Conservation (phyloP, 495 filamentous ascomycete genomes). For the Paragyromitra xinjiangensis region DNA sequence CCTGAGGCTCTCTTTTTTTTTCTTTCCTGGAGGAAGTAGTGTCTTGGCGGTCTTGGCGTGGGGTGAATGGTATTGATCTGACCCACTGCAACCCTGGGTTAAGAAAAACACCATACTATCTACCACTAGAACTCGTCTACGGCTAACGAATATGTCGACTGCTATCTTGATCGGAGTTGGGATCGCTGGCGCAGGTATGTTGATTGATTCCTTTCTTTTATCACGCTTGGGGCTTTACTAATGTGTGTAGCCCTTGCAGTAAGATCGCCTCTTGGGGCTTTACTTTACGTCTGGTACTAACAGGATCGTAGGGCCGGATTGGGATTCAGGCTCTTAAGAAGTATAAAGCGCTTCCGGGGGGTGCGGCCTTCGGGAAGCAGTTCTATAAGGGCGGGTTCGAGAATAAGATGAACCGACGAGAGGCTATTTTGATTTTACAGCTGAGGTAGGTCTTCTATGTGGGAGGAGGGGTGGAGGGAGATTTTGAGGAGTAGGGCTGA, state of each 20-base stretch:
- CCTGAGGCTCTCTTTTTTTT: constrained; percentile 28
- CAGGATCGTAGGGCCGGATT: constrained; percentile 75
- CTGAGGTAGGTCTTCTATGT: constrained; percentile 71
- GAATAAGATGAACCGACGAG: constrained; percentile 85
- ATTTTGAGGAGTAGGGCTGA: neutral
- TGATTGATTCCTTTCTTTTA: neutral
- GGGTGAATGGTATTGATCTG: constrained; percentile 1
- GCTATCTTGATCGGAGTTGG: constrained; percentile 79
- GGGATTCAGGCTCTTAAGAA: constrained; percentile 87
- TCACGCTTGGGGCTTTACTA: neutral
- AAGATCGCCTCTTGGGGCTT: neutral
- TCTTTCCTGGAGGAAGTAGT: neutral
- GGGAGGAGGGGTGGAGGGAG: neutral
- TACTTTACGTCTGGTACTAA: neutral
- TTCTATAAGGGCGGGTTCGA: constrained; percentile 99
- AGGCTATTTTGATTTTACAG: constrained; percentile 90
- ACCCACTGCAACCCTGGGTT: neutral
- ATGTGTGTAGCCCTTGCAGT: constrained; percentile 45
- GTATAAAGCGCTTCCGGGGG: constrained; percentile 72
- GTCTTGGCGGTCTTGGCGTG: constrained; percentile 42
- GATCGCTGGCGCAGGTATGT: constrained; percentile 66
- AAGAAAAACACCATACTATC: neutral
- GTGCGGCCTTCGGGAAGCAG: constrained; percentile 76
- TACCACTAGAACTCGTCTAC: neutral
- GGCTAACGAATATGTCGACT: constrained; percentile 71